Evolutionary conservation across 441 rosid genomes (phyloP), one percentile per base, ranked within the genome.

Genomic region (Rhodomyrtus psidioides): DNA sequence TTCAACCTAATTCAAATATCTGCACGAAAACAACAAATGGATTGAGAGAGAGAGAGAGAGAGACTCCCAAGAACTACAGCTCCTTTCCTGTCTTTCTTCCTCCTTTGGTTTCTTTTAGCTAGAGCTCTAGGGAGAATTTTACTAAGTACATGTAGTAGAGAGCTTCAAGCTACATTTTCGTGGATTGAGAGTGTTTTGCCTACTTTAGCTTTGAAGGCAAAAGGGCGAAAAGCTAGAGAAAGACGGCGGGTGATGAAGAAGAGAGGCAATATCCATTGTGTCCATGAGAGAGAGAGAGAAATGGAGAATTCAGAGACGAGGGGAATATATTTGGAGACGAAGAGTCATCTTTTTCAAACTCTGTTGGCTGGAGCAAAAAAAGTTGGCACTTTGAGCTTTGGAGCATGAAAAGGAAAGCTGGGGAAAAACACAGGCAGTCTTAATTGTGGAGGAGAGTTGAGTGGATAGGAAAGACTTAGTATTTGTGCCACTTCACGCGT

Each of bases 41-140:
- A 85, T 30, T 55, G 83, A 89, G 92, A 92, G 93, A 92, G 90
- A 56, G 46, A 46, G 83, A 89, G 83, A 89, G 92, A 92, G 92
- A 91, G 91, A 59, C 93, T 90, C 91, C 89, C 89, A 86, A 89
- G 89, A 70, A 86, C 27, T 56, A 59, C 34, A 44, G 65, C 14
- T 87, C 54, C 90, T 70, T 19, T 58, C 85, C 19, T 60, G 30
- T 28, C 23, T 17, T 62, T 21, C 39, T 39, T 70, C 49, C 16
- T 26, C 79, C 79, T 24, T 39, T 39, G 51, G n/a, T 70, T 70
- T 49, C 51, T 70, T 70, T 39, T 39, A 21, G 16, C n/a, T 70
- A 70, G 79, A 39, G 49, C n/a, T 70, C 79, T 70, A 70, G 79
- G 49, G 34, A 70, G 79, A 70, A 39, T 70, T 70, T 70, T 70